phyloP scores from a whole-genome alignment of 371 early-diverging fungal genomes.

The Mortierella polycephala region DNA sequence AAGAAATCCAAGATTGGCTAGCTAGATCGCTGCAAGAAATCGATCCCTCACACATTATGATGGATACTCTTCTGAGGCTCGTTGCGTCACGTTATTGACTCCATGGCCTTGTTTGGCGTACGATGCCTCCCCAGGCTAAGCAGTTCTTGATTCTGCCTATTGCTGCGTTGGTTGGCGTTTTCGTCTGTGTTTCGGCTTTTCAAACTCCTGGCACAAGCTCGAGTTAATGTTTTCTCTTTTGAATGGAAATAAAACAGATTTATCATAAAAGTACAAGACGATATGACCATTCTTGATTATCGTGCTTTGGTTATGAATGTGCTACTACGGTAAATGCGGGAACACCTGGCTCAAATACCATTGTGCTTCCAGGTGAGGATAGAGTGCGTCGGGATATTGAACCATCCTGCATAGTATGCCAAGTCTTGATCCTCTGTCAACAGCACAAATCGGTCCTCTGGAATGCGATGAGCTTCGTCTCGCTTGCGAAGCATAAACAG shows the following conservation, averaged over 20 bases:
- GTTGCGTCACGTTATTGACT: too few relatives aligned
- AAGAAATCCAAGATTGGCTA: not conserved
- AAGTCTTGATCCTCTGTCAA: constrained; percentile 44
- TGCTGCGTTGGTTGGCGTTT: not conserved
- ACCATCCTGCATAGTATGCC: constrained; percentile 40
- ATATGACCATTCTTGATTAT: not conserved
- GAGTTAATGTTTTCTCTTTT: not conserved
- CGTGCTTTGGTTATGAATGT: not conserved
- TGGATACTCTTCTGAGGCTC: too few relatives aligned
- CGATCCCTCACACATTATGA: not conserved
- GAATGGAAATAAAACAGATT: not conserved
- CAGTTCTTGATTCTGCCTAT: too few relatives aligned
- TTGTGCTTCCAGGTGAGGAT: constrained; percentile 42
- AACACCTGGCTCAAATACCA: not conserved
- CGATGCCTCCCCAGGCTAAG: too few relatives aligned
- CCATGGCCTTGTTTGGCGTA: too few relatives aligned
- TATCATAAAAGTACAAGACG: too few relatives aligned
- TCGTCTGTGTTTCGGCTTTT: not conserved
- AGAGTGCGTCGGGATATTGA: constrained; percentile 32
- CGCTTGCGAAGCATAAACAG: constrained; percentile 46
- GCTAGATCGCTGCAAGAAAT: not conserved
- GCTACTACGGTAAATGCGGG: not conserved
- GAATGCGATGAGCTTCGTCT: constrained; percentile 23
- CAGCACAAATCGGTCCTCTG: constrained; percentile 31
- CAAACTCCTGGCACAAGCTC: not conserved